Evolutionary conservation across 2,329 filamentous ascomycete genomes (phyloP).

Genomic region (Neonectria coccinea): DNA sequence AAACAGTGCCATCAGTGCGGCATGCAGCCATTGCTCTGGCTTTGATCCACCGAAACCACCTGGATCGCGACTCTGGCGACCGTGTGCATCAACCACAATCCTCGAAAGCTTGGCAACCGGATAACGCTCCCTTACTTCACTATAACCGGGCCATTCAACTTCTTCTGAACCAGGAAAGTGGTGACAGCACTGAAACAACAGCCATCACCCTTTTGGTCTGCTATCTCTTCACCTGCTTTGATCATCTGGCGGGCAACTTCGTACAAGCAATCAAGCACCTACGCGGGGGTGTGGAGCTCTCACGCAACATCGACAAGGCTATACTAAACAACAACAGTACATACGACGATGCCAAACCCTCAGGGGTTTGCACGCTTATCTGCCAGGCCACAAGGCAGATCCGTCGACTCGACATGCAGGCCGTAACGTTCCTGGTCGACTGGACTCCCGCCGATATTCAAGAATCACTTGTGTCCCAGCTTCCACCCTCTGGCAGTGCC

Average conservation of each 20-base stretch:
- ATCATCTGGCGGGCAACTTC: conserved; percentile 51
- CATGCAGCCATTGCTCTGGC: conserved; percentile 50
- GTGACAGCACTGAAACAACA: conserved; percentile 42
- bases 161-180: conserved; percentile 43
- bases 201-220: conserved; percentile 52
- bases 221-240: conserved; percentile 55
- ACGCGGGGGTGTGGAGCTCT: conserved; percentile 50
- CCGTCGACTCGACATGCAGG: conserved; percentile 53
- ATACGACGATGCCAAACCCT: conserved; percentile 26
- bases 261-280: conserved; percentile 52
- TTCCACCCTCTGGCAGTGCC: conserved; percentile 28
- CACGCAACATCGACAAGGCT: conserved; percentile 37
- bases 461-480: conserved; percentile 33
- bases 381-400: conserved; percentile 50
- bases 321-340: conserved; percentile 17
- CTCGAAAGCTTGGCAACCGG: conserved; percentile 16
- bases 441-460: conserved; percentile 48
- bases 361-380: conserved; percentile 40
- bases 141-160: conserved; percentile 48
- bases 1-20: conserved; percentile 51
- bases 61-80: conserved; percentile 34
- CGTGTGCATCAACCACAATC: neutral
- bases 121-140: conserved; percentile 42
- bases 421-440: conserved; percentile 49
- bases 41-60: conserved; percentile 44